Conservation (phyloP, 2,329 filamentous ascomycete species). For the Colletotrichum cordylinicola region DNA sequence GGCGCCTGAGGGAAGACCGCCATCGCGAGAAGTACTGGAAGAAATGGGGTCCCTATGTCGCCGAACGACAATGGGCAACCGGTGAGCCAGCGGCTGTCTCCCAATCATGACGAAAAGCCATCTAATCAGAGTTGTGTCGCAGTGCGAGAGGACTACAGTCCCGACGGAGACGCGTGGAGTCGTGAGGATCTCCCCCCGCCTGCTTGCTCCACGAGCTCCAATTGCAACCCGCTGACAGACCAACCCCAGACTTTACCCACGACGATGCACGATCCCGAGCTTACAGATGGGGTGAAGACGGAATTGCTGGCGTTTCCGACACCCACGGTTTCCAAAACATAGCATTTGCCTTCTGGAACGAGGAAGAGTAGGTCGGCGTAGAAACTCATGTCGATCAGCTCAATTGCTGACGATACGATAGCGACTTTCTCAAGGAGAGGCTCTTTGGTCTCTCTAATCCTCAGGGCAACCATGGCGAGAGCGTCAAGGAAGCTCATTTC, state of each 20-base stretch:
- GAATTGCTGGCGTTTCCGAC: constrained; percentile 92
- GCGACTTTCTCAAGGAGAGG: constrained; percentile 92
- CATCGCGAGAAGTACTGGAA: constrained; percentile 94
- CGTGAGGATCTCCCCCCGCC: constrained; percentile 62
- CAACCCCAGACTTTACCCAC: constrained; percentile 81
- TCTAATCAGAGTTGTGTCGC: constrained; percentile 21
- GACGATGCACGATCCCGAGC: constrained; percentile 88
- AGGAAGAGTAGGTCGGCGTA: constrained; percentile 77
- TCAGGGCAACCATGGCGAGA: constrained; percentile 96
- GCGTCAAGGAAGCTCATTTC: constrained; percentile 95
- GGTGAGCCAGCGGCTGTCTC: constrained; percentile 55
- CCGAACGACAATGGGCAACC: constrained; percentile 95
- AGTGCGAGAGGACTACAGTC: constrained; percentile 91
- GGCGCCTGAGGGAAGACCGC: constrained; percentile 84
- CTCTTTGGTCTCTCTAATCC: constrained; percentile 95
- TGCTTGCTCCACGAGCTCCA: constrained; percentile 10
- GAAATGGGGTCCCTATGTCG: constrained; percentile 94
- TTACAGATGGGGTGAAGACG: constrained; percentile 96
- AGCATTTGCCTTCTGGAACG: constrained; percentile 97
- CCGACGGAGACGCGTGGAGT: constrained; percentile 93
- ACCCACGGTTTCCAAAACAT: constrained; percentile 92
- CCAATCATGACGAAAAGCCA: neutral
- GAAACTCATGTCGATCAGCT: constrained; percentile 21
- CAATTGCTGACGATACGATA: constrained; percentile 50
- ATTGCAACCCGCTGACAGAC: constrained; percentile 21